Evolutionary conservation across 345 rosid genomes (phyloP), one percentile per base, ranked within the genome.

Genomic region (Boechera retrofracta): DNA sequence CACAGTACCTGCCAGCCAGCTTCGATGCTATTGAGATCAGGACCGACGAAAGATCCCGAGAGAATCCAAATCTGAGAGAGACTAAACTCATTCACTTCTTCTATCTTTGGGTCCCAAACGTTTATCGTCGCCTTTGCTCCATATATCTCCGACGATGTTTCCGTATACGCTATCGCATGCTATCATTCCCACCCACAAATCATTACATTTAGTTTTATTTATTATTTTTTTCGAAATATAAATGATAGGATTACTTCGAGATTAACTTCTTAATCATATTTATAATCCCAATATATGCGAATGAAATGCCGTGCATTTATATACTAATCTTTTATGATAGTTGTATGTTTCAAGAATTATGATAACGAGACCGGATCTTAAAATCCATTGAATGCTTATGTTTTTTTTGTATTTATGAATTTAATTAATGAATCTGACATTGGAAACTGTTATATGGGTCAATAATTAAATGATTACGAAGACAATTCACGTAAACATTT

Each of bases 11-110:
- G 99, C 99, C 98, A 96, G 52, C 99, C 99, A 79, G 98, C 98
- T 85, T 96, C 99, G n/a, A 96, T 93, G 67, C 99, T 96, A 79
- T 96, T 96, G 82, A 96, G 98, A 86, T 96, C 98, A 68, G 96
- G 64, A 74, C 97, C 96, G 78, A 88, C 98, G 76, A 96, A 96
- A 51, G 97, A 89, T 64, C 99, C 98, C 4, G 98, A 95, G 35
- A 96, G 87, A 72, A 96, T 33, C 99, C 99, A 96, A 68, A 96
- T 85, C 87, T 96, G 99, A 0, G 99, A 93, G 12, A 96, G 88
- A 80, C 99, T 96, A 83, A 96, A 93, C 87, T 96, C 98, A 87
- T 87, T 91, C 85, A 87, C 86, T 65, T 82, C 75, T 81, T 89
- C 87, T 64, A 93, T 89, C 51, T 83, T 80, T 24, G 99, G 99